Evolutionary conservation across 257 asterid species (phyloP), one percentile per base, ranked within the genome.

Genomic region (Lycium ferocissimum): DNA sequence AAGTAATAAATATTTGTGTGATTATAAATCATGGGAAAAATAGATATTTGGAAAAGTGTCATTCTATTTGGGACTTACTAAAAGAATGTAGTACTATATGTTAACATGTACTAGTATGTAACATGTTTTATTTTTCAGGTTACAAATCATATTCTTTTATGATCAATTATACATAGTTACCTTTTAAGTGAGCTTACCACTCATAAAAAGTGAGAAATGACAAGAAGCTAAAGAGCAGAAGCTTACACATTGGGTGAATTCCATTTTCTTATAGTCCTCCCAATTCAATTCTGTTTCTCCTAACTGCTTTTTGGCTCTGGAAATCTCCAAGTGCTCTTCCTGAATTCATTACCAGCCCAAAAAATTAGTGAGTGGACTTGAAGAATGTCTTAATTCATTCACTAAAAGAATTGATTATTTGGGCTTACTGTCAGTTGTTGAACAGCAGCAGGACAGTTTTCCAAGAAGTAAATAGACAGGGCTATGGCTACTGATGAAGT

Each of bases 231-330:
- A 9, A 85, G 10, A 13, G 15, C 14, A 73, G 78, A 84, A 76
- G 80, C 97, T 92, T 89, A 95, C 99, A 81, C 98, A 92, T 88
- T 95, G 99, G 35, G 98, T 95, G 90, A 95, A 95, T 61, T 93
- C 98, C 99, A 95, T 95, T 84, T 92, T 92, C 91, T 89, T 95
- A 90, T 95, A 95, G 62, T 95, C 99, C 62, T 95, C 98, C 99
- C 99, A 95, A 67, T 63, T 90, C 92, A 95, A 79, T 26, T 91
- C 93, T 53, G 85, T 71, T 75, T 83, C 91, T 86, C 91, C 92
- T 35, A 87, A 82, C 84, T 85, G 88, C 86, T 69, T 87, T 86
- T 91, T 92, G 37, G 87, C 92, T 72, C 70, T 85, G 6, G 83
- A 87, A 49, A 95, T 93, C 63, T 79, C 91, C 73, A 76, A 8